Evolutionary conservation across 441 rosid species (phyloP), one percentile per base, ranked within the genome.

Genomic region (Bruguiera hainesii): DNA sequence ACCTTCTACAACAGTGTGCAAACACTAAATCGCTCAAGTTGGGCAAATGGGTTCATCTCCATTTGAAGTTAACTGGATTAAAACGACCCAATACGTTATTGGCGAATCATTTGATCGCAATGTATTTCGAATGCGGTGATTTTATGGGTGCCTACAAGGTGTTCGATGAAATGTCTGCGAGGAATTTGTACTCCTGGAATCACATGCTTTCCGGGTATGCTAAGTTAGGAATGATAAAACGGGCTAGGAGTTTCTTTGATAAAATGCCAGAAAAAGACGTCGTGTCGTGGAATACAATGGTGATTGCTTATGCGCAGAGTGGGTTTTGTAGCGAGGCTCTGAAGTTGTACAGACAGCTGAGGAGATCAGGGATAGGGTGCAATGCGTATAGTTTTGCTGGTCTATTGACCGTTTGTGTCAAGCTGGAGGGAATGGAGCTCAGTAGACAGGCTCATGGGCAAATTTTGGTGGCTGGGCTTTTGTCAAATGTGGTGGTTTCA

Each of bases 221-320:
- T 2, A 87, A 86, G 70, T 70, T 80, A 51, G 97, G 98, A 61
- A 81, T 75, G 85, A 39, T 85, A 73, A 71, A 69, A 35, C 81
- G 78, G 20, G 94, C 97, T 52, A 80, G 85, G 33, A 70, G 49
- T 50, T n/a, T 93, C 79, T 93, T 88, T 61, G 89, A 90, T 62
- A 71, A 63, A 75, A 93, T 93, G 98, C 84, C 82, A 0, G 82
- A 83, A 72, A 82, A 76, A 62, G 97, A 90, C 71, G 82, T 83
- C 5, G 86, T 90, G 31, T 89, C 96, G 0, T 90, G 96, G 97
- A 93, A 90, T 60, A 84, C 89, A 0, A 89, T 93, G 94, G 81
- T 93, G 28, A 70, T 93, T 21, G 94, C 85, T 31, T 81, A 84
- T 66, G 89, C 86, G 1, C 71, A 76, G 62, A 59, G 69, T n/a